Conservation (phyloP, 176 grass and related monocot species). For the Areca catechu region DNA sequence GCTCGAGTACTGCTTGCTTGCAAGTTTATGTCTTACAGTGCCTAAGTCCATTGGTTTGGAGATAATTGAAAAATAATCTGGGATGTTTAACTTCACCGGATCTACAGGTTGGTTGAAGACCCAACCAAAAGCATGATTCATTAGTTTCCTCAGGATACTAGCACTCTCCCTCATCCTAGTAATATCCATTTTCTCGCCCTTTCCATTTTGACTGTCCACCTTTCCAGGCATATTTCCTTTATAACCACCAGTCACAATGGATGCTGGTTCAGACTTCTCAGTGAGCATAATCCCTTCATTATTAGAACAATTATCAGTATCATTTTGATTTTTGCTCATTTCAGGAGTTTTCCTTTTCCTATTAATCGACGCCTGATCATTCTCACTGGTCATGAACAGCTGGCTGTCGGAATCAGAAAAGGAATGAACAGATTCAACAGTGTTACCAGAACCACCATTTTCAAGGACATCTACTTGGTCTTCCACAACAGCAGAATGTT, state of each 20-base stretch:
- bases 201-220: conserved; percentile 9
- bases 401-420: background rate
- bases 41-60: conserved; percentile 71
- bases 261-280: conserved; percentile 22
- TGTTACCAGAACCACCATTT: no score
- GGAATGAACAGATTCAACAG: no score
- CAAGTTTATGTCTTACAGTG: conserved; percentile 59
- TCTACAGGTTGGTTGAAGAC: conserved; percentile 73
- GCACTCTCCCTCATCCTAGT: conserved; percentile 47
- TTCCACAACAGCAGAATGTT: background rate
- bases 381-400: background rate
- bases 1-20: conserved; percentile 35
- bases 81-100: conserved; percentile 52
- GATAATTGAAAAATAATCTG: conserved; percentile 83
- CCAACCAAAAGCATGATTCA: conserved; percentile 55
- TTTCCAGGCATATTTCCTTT: conserved; percentile 11
- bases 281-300: conserved; percentile 8
- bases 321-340: conserved; percentile 13
- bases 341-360: conserved; percentile 25
- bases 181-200: conserved; percentile 39
- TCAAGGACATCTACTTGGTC: no score
- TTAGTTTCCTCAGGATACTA: conserved; percentile 49
- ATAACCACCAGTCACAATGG: conserved; percentile 12
- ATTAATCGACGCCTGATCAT: conserved; percentile 8
- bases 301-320: conserved; percentile 15